Evolutionary conservation across 305 asterid species (phyloP).

Genomic region (Fraxinus albicans): DNA sequence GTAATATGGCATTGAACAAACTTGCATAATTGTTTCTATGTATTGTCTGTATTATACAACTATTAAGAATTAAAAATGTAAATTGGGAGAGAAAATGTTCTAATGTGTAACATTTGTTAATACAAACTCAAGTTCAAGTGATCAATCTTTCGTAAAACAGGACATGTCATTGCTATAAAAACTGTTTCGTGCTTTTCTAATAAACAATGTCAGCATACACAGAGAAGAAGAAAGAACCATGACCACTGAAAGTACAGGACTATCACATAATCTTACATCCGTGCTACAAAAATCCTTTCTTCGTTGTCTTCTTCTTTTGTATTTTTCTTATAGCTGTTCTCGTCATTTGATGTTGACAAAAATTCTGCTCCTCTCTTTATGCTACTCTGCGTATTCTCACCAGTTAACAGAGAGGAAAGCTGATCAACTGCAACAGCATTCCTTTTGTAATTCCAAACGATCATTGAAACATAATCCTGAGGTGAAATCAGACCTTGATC

Average conservation of each 20-base stretch:
- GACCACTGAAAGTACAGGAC: slow-evolving; percentile 6
- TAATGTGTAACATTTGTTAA: neutral
- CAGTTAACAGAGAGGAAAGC: slow-evolving; percentile 34
- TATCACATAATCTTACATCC: slow-evolving; percentile 36
- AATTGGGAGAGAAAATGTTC: neutral
- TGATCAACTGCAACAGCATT: slow-evolving; percentile 54
- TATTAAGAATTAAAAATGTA: too few relatives aligned
- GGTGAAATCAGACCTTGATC: slow-evolving; percentile 92
- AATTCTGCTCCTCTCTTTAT: slow-evolving; percentile 34
- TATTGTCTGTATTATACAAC: too few relatives aligned
- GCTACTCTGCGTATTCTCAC: slow-evolving; percentile 24
- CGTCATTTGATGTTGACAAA: slow-evolving; percentile 46
- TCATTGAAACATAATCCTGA: slow-evolving; percentile 90
- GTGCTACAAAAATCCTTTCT: slow-evolving; percentile 42
- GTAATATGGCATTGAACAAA: too few relatives aligned
- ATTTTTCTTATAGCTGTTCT: slow-evolving; percentile 22
- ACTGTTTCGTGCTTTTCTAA: slow-evolving; percentile 9
- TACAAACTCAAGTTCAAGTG: neutral
- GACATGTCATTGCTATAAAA: slow-evolving; percentile 2
- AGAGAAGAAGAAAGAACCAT: slow-evolving; percentile 26
- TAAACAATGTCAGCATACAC: slow-evolving; percentile 29
- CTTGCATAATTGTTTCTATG: too few relatives aligned
- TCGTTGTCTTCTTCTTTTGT: slow-evolving; percentile 50
- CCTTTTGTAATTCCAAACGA: slow-evolving; percentile 90
- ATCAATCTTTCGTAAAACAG: neutral